Base-by-base conservation (phyloP, 2,329 filamentous ascomycete species). In the Fusarium annulatum region DNA sequence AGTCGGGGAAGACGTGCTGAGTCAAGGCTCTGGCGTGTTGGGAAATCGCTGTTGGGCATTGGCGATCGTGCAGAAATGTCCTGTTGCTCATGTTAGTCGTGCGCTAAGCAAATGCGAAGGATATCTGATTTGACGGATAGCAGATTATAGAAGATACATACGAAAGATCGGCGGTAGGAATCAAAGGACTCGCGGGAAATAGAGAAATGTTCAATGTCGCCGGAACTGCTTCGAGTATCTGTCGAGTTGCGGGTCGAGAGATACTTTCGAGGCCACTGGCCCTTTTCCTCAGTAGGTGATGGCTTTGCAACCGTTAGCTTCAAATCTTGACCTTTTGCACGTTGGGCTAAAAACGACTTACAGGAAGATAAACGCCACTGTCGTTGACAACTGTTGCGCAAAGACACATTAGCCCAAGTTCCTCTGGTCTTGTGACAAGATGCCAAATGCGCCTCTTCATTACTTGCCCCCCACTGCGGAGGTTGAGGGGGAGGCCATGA, bases 141-240 rank as follows among this genome's bases (percentile, higher is more conserved):
- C 30, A 52, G 16, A 26, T n/a, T 11, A 58, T 12, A 30, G 15
- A 10, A 34, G 43, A 43, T 38, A 87, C 92, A 77, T 88, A 97
- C 96, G 85, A 98, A 98, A 73, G 95, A 98, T 78, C 96, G 91
- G 72, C 96, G 89, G 84, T 98, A 98, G 7, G 95, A 97, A 81
- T 98, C 96, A 80, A 98, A 98, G 4, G 95, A 98, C 84, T 98
- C 96, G 78, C 96, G 90, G 42, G 95, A 97, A 81, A 98, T 98
- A 72, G 93, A 94, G 81, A 98, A 98, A 19, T 93, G 95, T 80
- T 98, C 96, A 77, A 95, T 95, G 71, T 97, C 94, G 77, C 91
- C 91, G 67, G 94, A 86, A 76, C 92, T 89, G 79, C 88, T 90
- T 63, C 84, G 84, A 38, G 85, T 88, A 73, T 89, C 87, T 74